A percentile compares a stretch with the other conserved stretches of the same genome.
phyloP scores from a whole-genome alignment of 192 early-diverging fungal genomes.

The Entomortierella beljakovae region DNA sequence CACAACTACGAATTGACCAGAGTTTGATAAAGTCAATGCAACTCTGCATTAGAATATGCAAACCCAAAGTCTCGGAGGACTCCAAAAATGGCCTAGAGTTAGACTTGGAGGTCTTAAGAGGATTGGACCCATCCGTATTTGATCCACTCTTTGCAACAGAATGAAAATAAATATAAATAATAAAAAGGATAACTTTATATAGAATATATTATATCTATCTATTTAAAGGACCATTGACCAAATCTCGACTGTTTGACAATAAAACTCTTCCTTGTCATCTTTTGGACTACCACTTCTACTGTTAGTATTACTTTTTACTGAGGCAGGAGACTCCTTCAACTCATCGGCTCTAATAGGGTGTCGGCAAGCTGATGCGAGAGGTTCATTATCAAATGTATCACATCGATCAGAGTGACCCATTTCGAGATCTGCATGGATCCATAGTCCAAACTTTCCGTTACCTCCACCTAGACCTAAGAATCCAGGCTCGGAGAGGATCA shows the following conservation, averaged over 20 bases:
- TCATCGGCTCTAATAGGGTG: constrained; percentile 16
- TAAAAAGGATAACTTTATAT: too few relatives aligned
- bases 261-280: constrained; percentile 46
- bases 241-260: constrained; percentile 49
- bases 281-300: constrained; percentile 32
- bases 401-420: constrained; percentile 75
- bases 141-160: constrained; percentile 16
- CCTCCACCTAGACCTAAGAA: constrained; percentile 86
- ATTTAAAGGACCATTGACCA: constrained; percentile 34
- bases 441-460: constrained; percentile 81
- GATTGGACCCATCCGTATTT: constrained; percentile 28
- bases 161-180: neutral
- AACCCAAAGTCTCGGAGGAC: constrained; percentile 1
- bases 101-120: constrained; percentile 15
- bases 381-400: constrained; percentile 82
- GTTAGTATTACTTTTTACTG: neutral
- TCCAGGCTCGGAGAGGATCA: constrained; percentile 77
- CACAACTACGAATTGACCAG: constrained; percentile 17
- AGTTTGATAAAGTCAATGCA: constrained; percentile 16
- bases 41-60: constrained; percentile 17
- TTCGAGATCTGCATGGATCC: constrained; percentile 77
- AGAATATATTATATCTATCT: too few relatives aligned
- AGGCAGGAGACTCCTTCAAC: neutral
- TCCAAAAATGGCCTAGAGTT: constrained; percentile 8
- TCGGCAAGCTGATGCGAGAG: constrained; percentile 55